Percentiles rank a stretch among this genome's conserved stretches.
Conservation (phyloP, 305 asterid genomes). For the Fraxinus nigra region DNA sequence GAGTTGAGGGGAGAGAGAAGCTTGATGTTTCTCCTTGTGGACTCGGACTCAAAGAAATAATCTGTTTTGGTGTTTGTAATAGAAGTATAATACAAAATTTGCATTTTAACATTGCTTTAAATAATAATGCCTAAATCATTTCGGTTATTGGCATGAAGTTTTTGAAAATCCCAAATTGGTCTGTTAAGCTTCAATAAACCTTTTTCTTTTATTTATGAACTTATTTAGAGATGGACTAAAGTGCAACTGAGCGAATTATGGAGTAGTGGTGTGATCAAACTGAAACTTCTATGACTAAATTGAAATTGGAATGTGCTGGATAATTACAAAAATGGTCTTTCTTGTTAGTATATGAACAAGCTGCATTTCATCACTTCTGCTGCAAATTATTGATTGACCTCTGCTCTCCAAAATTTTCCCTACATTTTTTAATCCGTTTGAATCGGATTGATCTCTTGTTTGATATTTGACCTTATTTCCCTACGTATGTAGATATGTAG, state of each 20-base stretch:
- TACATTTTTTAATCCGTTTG: neutral
- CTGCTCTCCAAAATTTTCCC: neutral
- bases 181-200: neutral
- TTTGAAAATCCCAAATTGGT: neutral
- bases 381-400: neutral
- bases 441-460: neutral
- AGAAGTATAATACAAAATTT: neutral
- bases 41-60: neutral
- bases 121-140: neutral
- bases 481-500: neutral
- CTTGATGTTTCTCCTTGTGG: neutral
- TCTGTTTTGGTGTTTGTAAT: neutral
- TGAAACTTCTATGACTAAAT: neutral
- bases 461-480: neutral
- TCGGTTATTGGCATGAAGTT: neutral
- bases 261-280: neutral
- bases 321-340: neutral
- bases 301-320: neutral
- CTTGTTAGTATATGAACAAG: neutral
- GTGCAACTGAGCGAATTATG: neutral
- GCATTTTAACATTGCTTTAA: neutral
- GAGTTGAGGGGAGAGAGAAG: neutral
- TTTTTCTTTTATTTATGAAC: neutral
- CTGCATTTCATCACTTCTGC: neutral
- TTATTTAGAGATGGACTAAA: neutral